phyloP scores from a whole-genome alignment of 495 filamentous ascomycete genomes.

The Hypoxylon fragiforme region DNA sequence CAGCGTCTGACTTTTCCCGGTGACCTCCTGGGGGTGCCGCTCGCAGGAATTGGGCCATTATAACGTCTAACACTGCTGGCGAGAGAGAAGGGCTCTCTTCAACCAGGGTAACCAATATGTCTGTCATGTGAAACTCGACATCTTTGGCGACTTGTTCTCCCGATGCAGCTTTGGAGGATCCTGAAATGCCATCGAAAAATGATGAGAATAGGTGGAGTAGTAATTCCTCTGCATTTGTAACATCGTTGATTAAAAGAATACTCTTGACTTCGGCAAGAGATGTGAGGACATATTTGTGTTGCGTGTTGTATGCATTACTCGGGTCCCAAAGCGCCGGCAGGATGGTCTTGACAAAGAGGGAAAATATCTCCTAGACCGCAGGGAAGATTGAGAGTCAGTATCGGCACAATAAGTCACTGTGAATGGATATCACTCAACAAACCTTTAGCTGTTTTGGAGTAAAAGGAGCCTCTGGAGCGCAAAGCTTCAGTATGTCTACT shows the following conservation, averaged over 20 bases:
- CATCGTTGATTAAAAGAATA: slow-evolving; percentile 89
- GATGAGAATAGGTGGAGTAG: slow-evolving; percentile 77
- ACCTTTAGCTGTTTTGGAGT: slow-evolving; percentile 90
- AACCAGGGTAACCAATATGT: slow-evolving; percentile 78
- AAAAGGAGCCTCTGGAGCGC: slow-evolving; percentile 95
- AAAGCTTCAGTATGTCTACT: slow-evolving; percentile 90
- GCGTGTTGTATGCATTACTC: slow-evolving; percentile 85
- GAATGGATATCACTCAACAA: slow-evolving; percentile 5
- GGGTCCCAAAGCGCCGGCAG: slow-evolving; percentile 87
- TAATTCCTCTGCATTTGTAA: slow-evolving; percentile 75
- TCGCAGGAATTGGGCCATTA: slow-evolving; percentile 92
- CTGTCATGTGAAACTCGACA: slow-evolving; percentile 89
- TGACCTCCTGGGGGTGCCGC: slow-evolving; percentile 67
- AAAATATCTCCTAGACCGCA: slow-evolving; percentile 80
- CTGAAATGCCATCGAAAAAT: slow-evolving; percentile 92
- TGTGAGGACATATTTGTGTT: slow-evolving; percentile 86
- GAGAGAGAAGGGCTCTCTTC: slow-evolving; percentile 85
- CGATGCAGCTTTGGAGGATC: slow-evolving; percentile 68
- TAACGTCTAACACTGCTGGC: slow-evolving; percentile 82
- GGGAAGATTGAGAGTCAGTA: slow-evolving; percentile 6
- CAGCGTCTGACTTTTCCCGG: slow-evolving; percentile 57
- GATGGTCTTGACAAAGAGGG: slow-evolving; percentile 78
- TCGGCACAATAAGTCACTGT: slow-evolving; percentile 5
- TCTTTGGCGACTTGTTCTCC: slow-evolving; percentile 85
- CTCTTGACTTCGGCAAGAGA: slow-evolving; percentile 93